Evolutionary conservation across 345 rosid species (phyloP).

Genomic region (Raphanus sativus): DNA sequence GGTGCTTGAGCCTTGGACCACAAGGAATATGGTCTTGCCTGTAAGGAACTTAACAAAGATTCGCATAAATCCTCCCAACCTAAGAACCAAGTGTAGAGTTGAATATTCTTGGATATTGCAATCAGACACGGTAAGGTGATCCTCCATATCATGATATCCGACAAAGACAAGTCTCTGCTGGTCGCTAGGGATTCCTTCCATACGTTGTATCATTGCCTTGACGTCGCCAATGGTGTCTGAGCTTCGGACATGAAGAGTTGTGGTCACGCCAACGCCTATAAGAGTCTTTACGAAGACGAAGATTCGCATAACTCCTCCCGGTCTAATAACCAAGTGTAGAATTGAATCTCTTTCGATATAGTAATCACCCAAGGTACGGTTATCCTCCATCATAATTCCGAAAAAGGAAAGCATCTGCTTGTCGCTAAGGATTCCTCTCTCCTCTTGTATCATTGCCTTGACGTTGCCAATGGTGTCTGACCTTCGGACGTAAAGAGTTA

Average conservation of each 20-base stretch:
- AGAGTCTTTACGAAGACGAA: not conserved
- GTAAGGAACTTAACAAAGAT: not conserved
- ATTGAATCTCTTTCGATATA: no score
- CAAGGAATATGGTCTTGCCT: not conserved
- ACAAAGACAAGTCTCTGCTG: not conserved
- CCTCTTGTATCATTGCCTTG: no score
- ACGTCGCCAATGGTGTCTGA: not conserved
- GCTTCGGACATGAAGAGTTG: not conserved
- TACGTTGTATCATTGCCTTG: not conserved
- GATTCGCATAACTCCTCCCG: no score
- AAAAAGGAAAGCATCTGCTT: no score
- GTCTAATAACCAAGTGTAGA: no score
- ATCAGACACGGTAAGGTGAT: not conserved
- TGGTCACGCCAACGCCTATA: not conserved
- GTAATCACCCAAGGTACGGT: no score
- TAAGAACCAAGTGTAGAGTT: not conserved
- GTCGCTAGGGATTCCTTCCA: not conserved
- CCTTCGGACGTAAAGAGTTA: not conserved
- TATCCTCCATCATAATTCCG: no score
- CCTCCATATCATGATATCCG: not conserved
- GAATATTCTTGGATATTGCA: not conserved
- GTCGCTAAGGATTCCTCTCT: not conserved
- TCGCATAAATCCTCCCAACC: not conserved
- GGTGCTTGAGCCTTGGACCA: not conserved
- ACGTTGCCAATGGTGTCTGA: not conserved